Evolutionary conservation across 345 rosid genomes (phyloP).

Genomic region (Iberis pinnata): DNA sequence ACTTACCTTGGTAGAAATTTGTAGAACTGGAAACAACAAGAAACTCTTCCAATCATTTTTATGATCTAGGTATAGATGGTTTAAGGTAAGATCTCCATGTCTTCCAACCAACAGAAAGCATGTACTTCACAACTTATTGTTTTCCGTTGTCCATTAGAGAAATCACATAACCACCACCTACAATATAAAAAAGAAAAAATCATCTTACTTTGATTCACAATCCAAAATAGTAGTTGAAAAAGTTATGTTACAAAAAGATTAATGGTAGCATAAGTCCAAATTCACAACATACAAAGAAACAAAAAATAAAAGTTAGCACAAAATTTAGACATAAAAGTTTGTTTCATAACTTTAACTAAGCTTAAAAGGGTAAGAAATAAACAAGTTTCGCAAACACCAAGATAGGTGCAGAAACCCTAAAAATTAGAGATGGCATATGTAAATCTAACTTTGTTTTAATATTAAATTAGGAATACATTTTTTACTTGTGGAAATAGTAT

Average conservation of each 20-base stretch:
- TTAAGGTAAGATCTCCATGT: slow-evolving; percentile 76
- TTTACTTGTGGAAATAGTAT: slow-evolving; percentile 70
- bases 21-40: slow-evolving; percentile 47
- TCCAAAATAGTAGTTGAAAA: slow-evolving; percentile 3
- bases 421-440: neutral
- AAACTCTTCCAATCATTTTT: slow-evolving; percentile 81
- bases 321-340: neutral
- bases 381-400: slow-evolving; percentile 5
- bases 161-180: slow-evolving; percentile 94
- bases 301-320: slow-evolving; percentile 1
- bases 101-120: slow-evolving; percentile 97
- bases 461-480: neutral
- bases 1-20: too few relatives aligned
- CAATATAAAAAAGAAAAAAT: slow-evolving; percentile 22
- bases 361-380: slow-evolving; percentile 1
- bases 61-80: slow-evolving; percentile 60
- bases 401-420: slow-evolving; percentile 1
- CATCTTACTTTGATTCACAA: slow-evolving; percentile 4
- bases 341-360: slow-evolving; percentile 2
- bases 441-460: too few relatives aligned
- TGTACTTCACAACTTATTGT: slow-evolving; percentile 81
- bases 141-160: slow-evolving; percentile 67
- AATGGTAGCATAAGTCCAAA: slow-evolving; percentile 2
- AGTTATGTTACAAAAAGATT: too few relatives aligned
- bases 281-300: slow-evolving; percentile 1